A percentile compares a stretch with the other conserved stretches of the same genome.
phyloP scores from a whole-genome alignment of 1,139 yeast species.

The Taphrina flavorubra region DNA sequence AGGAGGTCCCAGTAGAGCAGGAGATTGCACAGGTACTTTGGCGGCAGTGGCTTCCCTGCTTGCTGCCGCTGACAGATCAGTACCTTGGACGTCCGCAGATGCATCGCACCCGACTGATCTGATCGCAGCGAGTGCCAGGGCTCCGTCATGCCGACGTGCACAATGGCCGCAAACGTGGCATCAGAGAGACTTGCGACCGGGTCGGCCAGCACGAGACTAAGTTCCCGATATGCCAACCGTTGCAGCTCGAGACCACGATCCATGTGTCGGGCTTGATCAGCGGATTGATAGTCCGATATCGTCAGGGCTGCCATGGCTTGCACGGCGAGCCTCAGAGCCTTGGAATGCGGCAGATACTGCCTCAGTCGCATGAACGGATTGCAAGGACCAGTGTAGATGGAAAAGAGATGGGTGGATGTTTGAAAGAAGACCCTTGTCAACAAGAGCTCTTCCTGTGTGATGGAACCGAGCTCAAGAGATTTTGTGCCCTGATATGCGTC shows the following conservation, averaged over 20 bases:
- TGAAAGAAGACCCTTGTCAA: constrained; percentile 35
- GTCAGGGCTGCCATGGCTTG: constrained; percentile 40
- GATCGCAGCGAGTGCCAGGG: constrained; percentile 40
- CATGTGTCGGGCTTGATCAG: constrained; percentile 30
- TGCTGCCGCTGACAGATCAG: constrained; percentile 37
- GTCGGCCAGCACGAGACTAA: constrained; percentile 27
- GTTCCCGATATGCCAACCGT: constrained; percentile 36
- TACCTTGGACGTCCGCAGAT: constrained; percentile 36
- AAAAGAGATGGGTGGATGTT: constrained; percentile 38
- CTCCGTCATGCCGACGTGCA: constrained; percentile 39
- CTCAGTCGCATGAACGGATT: constrained; percentile 37
- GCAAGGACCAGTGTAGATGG: constrained; percentile 37
- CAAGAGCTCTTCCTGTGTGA: constrained; percentile 18
- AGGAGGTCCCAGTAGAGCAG: constrained; percentile 36
- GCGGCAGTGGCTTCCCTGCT: constrained; percentile 19
- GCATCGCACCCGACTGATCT: constrained; percentile 37
- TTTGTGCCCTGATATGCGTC: background rate
- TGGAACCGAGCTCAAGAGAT: background rate
- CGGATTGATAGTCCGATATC: constrained; percentile 30
- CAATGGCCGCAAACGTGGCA: constrained; percentile 38
- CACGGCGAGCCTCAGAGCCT: constrained; percentile 26
- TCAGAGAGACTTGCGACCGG: constrained; percentile 34
- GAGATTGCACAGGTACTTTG: constrained; percentile 30
- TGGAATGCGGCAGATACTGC: constrained; percentile 25
- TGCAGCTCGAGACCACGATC: constrained; percentile 39